Evolutionary conservation across 129 eudicot species (phyloP), one percentile per base, ranked within the genome.

Genomic region (Tagetes erecta): DNA sequence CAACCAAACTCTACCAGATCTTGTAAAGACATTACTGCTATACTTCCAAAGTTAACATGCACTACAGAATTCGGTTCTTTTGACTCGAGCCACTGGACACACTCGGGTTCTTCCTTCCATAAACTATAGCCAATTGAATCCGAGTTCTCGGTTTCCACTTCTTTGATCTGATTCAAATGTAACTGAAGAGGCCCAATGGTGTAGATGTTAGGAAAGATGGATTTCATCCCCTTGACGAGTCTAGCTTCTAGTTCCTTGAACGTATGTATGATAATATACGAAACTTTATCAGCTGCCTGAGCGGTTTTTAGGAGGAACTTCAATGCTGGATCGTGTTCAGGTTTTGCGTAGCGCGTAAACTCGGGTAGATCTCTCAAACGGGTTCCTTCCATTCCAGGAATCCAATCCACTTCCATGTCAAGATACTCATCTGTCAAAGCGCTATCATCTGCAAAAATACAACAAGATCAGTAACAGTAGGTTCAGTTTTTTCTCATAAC

Each of bases 31-130:
- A 90, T 77, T 8, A 83, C 84, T 0, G 79, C 49, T 3, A 86
- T 46, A 71, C 91, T 89, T 7, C 96, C 91, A 37, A 89, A 89
- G 62, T 82, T 89, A 14, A 86, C 86, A 63, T 86, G 84, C 5
- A 86, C 78, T 9, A 84, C 87, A 0, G 91, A 80, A 9, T 74
- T 69, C 8, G 79, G 75, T 38, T 80, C 79, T 58, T 74, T 77
- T 0, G 68, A 36, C 42, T 89, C 58, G 14, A 86, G 85, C 96
- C 96, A 89, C 41, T 84, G 46, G 35, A 89, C 1, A 53, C 78
- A 85, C 37, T 64, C 70, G 0, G 64, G 41, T 35, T 82, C 87
- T 71, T 84, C 85, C 46, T 75, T 72, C 84, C 80, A 58, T 38
- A 87, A 62, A 66, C 84, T 87, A 8, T 84, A 78, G 0, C 81